Evolutionary conservation across 257 asterid genomes (phyloP).

Genomic region (Misopates orontium): DNA sequence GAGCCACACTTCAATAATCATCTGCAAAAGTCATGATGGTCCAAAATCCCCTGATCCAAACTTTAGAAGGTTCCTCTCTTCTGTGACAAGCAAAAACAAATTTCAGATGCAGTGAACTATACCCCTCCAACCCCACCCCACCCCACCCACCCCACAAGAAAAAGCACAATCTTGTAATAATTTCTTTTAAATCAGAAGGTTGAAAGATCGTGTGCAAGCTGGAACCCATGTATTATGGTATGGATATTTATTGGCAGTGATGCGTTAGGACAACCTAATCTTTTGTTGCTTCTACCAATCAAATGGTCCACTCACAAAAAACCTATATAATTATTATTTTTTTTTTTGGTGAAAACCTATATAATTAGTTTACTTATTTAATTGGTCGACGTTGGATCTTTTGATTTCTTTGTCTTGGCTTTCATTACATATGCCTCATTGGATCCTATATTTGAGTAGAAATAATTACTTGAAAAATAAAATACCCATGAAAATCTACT

Average conservation of each 20-base stretch:
- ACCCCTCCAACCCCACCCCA: background rate
- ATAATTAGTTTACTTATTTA: too few species aligned
- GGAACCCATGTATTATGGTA: slow-evolving; percentile 11
- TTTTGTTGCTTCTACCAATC: slow-evolving; percentile 27
- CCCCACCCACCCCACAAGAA: background rate
- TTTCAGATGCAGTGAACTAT: slow-evolving; percentile 15
- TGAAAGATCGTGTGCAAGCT: slow-evolving; percentile 31
- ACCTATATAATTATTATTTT: background rate
- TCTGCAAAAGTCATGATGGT: slow-evolving; percentile 22
- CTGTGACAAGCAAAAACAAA: slow-evolving; percentile 28
- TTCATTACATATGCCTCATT: background rate
- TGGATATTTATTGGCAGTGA: slow-evolving; percentile 23
- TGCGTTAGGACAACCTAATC: slow-evolving; percentile 27
- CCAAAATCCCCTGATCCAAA: slow-evolving; percentile 18
- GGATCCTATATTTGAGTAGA: slow-evolving; percentile 10
- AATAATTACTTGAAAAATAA: background rate
- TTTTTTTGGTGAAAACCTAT: too few species aligned
- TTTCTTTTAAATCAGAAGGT: background rate
- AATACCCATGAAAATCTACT: too few species aligned
- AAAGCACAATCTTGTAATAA: background rate
- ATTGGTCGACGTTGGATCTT: too few species aligned
- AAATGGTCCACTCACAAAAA: slow-evolving; percentile 23
- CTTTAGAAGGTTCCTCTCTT: slow-evolving; percentile 37
- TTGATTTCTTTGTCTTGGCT: background rate
- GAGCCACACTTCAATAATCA: slow-evolving; percentile 17